Base-by-base conservation (phyloP, 1,139 yeast species). In the Ashbya aceris region DNA sequence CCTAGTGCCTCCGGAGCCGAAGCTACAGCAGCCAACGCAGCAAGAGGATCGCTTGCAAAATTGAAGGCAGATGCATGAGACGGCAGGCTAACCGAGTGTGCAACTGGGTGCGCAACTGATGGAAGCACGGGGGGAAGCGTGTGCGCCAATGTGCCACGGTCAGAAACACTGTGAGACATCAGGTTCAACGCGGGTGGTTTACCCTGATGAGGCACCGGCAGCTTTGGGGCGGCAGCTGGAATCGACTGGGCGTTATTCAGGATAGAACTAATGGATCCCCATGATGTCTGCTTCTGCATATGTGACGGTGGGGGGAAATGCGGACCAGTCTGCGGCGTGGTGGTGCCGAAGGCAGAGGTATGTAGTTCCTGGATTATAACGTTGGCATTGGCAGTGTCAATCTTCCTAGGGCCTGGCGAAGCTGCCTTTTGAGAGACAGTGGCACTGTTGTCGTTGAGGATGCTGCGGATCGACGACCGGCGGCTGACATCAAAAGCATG, bases 1-100 rank as follows among this genome's bases (percentile, higher is more conserved):
- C 39, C 56, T 33, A 52, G 43, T 12, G 54, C 52, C 38, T 56
- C 60, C 8, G 61, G 56, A 2, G 62, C 58, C 2, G 66, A 61
- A 7, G 66, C 66, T 7, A 61, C 55, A 2, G 66, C 66, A 2
- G 66, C 66, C 13, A 61, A 46, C 1, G 65, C 65, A 13, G 65
- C 65, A 37, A 61, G 40, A 7, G 66, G 66, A 41, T 61, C 64
- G 42, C 52, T 54, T 5, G 61, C 55, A 40, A 60, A 60, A 38
- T 58, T 58, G 40, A 58, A 34, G n/a, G 37, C n/a, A 6, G 37
- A 14, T 34, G 20, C 9, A 9, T 34, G 37, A 12, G 47, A 30
- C 7, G 49, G 44, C 31, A 40, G 23, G 6, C 23, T 17, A 17
- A 17, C 23, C 33, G 11, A 40, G 23, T 27, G 27, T n/a, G 29